Evolutionary conservation across 2,329 filamentous ascomycete species (phyloP).

Genomic region (Parafenestella ontariensis): DNA sequence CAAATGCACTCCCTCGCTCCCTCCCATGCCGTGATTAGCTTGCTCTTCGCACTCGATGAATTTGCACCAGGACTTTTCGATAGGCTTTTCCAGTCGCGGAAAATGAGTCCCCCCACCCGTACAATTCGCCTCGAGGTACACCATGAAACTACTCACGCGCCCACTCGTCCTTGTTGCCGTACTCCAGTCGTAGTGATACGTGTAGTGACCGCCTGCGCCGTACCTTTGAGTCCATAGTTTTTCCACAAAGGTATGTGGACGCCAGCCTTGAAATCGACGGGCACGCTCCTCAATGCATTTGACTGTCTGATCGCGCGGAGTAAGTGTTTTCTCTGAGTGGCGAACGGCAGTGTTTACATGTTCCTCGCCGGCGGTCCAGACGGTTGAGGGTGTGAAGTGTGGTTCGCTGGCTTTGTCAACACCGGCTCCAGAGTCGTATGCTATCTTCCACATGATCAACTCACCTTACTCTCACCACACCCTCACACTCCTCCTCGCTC

Average conservation of each 20-base stretch:
- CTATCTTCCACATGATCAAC: background rate
- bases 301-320: slow-evolving; percentile 54
- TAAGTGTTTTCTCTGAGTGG: slow-evolving; percentile 59
- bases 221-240: slow-evolving; percentile 68
- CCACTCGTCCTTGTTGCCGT: slow-evolving; percentile 45
- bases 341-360: slow-evolving; percentile 58
- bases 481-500: slow-evolving; percentile 55
- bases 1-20: slow-evolving; percentile 22
- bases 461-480: slow-evolving; percentile 62
- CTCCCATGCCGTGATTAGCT: background rate
- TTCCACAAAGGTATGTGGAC: slow-evolving; percentile 64
- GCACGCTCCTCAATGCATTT: slow-evolving; percentile 67
- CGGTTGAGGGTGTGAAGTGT: slow-evolving; percentile 62
- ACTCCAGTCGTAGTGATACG: slow-evolving; percentile 64
- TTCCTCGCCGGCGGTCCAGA: slow-evolving; percentile 59
- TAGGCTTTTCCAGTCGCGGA: slow-evolving; percentile 57
- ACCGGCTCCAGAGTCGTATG: no score
- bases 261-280: slow-evolving; percentile 67
- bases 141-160: slow-evolving; percentile 67
- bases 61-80: slow-evolving; percentile 60
- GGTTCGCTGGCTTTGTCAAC: slow-evolving; percentile 43
- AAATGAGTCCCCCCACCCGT: slow-evolving; percentile 68
- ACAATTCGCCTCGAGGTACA: slow-evolving; percentile 61
- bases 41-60: slow-evolving; percentile 61
- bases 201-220: slow-evolving; percentile 64